Evolutionary conservation across 1,284 basidiomycete genomes (phyloP).

Genomic region (Cutaneotrichosporon daszewskae): DNA sequence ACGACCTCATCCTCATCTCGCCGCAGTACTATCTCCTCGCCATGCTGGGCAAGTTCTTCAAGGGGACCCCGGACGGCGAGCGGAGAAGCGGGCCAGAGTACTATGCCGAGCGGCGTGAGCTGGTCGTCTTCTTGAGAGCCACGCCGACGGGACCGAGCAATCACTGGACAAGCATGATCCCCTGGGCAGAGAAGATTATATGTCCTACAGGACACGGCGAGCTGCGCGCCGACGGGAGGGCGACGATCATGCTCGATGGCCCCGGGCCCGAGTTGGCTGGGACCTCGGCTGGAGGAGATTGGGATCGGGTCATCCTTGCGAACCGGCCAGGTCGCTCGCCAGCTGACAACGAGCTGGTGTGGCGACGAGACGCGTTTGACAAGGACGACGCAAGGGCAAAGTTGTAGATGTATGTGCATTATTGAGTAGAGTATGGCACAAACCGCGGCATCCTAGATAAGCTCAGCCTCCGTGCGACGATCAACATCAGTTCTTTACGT

Average conservation of each 20-base stretch:
- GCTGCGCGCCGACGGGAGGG: too few species aligned
- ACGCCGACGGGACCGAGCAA: not conserved
- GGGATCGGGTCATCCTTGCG: conserved; percentile 14
- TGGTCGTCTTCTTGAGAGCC: conserved; percentile 1
- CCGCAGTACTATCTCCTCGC: conserved; percentile 14
- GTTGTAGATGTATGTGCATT: too few species aligned
- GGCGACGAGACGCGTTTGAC: too few species aligned
- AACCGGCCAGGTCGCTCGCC: too few species aligned
- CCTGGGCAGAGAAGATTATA: conserved; percentile 14
- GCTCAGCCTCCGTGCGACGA: too few species aligned
- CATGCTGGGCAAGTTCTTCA: conserved; percentile 10
- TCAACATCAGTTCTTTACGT: too few species aligned
- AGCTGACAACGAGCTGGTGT: too few species aligned
- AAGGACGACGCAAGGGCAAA: too few species aligned
- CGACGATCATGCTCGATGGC: conserved; percentile 1
- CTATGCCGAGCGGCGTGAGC: conserved; percentile 1
- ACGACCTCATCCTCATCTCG: conserved; percentile 12
- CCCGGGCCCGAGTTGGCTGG: conserved; percentile 10
- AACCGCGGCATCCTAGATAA: too few species aligned
- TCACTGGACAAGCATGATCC: not conserved
- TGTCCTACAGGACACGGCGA: conserved; percentile 2
- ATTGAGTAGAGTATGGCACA: too few species aligned
- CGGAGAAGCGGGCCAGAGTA: too few species aligned
- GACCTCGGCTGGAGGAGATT: conserved; percentile 8
- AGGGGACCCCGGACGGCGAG: not conserved